Base-by-base conservation (phyloP, 2,329 filamentous ascomycete genomes). In the Metarhizium rileyi region DNA sequence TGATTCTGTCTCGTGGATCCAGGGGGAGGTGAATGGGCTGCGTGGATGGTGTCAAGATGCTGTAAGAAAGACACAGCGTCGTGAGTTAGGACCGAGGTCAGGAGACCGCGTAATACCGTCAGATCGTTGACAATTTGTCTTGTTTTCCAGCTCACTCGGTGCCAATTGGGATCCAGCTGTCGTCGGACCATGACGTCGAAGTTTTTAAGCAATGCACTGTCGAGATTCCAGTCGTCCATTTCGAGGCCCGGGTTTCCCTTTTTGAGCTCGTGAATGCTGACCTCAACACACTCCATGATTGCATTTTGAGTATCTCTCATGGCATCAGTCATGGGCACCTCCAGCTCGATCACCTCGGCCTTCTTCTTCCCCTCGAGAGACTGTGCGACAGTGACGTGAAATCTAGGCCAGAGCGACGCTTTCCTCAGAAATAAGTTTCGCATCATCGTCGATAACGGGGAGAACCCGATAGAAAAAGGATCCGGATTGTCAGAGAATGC, bases 111-210 rank as follows among this genome's bases (percentile, higher is more conserved):
- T 35, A 98, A 75, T 18, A 95, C 83, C 0, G 84, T 86, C 57
- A 98, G 67, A 63, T 97, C 93, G 59, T 84, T 86, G 50, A 95
- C 91, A 57, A 98, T 95, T 67, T 96, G 90, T 60, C 86, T 88
- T 2, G 91, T 97, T 67, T 93, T 90, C 76, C 87, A 95, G 65
- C 87, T 96, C 47, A 95, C 87, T 48, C 93, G 82, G 70, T 98
- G 93, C 93, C 93, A 98, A 51, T 97, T 90, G 4, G 91, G 90
- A 61, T 97, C 90, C 18, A 98, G 73, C 66, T 98, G 93, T 51
- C 90, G 80, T 53, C 91, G 80, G 46, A 98, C 83, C 49, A 90
- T 85, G 52, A 87, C 74, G 64, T 97, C 93, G 64, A 98, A 98
- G 60, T 90, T 95, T 61, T 86, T 87, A 56, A 96, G 86, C 53